Base-by-base conservation (phyloP, 805 yeast genomes). In the Kurtzmaniella cleridarum region DNA sequence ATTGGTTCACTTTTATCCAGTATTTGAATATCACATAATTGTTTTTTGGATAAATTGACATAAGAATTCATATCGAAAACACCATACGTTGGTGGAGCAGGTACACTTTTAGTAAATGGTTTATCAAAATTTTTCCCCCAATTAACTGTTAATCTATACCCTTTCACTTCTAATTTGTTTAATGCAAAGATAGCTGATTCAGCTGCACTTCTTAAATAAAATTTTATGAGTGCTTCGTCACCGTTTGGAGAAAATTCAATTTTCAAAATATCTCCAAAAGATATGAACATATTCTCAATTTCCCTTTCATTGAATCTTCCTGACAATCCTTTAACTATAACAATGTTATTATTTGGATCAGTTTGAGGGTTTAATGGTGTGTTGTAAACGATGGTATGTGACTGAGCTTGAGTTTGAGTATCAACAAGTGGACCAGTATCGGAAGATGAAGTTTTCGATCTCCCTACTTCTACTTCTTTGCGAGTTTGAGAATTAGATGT, bases 291-390 rank as follows among this genome's bases (percentile, higher is more conserved):
- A 11, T 71, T 60, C 20, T 76, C 70, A 17, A 87, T 57, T 48
- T 86, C 91, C 11, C 71, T 70, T 44, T 78, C 83, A 1, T 84
- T 69, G 29, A 83, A 73, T 17, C 62, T 62, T 3, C 76, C 63
- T 14, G 83, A 75, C 34, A 87, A 55, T 0, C 90, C 90, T 34
- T 80, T 79, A 15, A 87, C 73, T 42, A 76, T 72, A 12, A 87
- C 79, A 1, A 90, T 83, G 7, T 95, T 83, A 54, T 88, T 89
- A 54, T 78, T 72, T 9, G 90, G 86, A 57, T 89, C 96, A 15
- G 93, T 84, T 51, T 71, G 78, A 43, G 79, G 84, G 50, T 71
- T 76, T 37, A 80, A 48, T 3, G 77, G 62, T 2, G 85, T 80
- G 46, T 75, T 26, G 16, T 27, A 16, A 7, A 30, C 18, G 5